Conservation (phyloP, 78 protist species). For the Isochrysis galbana region DNA sequence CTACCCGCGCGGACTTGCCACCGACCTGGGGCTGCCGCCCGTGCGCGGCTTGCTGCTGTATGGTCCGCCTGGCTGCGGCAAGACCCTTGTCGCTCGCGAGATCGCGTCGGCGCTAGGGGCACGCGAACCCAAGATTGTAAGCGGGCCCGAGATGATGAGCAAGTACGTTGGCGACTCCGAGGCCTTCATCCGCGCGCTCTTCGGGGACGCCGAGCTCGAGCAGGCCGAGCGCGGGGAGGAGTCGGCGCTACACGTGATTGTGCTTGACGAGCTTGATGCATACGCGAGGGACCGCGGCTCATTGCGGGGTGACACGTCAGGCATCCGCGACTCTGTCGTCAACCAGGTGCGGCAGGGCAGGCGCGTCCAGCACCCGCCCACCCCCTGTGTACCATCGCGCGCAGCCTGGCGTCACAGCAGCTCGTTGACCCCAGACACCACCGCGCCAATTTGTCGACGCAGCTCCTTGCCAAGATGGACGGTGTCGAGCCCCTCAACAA, state of each 20-base stretch:
- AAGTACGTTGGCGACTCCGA: constrained; percentile 56
- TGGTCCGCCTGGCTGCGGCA: constrained; percentile 66
- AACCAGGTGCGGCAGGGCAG: constrained; percentile 33
- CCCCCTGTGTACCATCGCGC: no score
- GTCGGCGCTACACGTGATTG: constrained; percentile 38
- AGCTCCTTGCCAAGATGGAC: constrained; percentile 64
- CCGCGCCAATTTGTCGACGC: constrained; percentile 47
- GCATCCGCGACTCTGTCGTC: constrained; percentile 53
- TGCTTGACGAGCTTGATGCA: constrained; percentile 68
- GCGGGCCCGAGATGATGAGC: constrained; percentile 56
- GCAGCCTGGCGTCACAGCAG: no score
- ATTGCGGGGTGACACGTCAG: constrained; percentile 28
- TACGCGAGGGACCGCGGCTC: constrained; percentile 50
- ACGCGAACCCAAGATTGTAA: neutral
- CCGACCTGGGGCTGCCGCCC: neutral
- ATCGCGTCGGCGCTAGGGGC: constrained; percentile 32
- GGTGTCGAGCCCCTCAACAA: constrained; percentile 53
- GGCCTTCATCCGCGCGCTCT: constrained; percentile 50
- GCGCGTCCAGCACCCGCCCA: no score
- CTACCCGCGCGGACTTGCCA: neutral
- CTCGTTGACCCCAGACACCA: constrained; percentile 23
- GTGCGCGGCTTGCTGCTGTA: constrained; percentile 11
- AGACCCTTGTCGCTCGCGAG: constrained; percentile 44
- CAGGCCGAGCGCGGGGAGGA: constrained; percentile 10
- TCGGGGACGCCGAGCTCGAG: constrained; percentile 52